A percentile compares a stretch with the other conserved stretches of the same genome.
phyloP scores from a whole-genome alignment of 2,329 filamentous ascomycete species.

The Colletotrichum graminicola region DNA sequence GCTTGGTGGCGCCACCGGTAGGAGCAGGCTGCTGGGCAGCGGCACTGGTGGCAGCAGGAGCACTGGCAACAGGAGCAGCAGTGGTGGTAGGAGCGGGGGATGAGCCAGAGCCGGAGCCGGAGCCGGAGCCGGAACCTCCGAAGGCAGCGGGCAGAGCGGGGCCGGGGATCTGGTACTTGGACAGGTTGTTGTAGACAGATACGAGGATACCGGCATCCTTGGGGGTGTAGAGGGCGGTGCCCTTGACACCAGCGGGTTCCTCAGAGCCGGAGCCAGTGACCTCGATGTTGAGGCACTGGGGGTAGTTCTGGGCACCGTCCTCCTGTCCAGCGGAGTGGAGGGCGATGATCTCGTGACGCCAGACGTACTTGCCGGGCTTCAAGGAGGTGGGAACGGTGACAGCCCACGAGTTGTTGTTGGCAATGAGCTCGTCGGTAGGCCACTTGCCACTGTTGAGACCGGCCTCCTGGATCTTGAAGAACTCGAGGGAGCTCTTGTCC shows the following conservation, averaged over 20 bases:
- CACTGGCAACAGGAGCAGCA: constrained; percentile 45
- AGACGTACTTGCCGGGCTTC: constrained; percentile 65
- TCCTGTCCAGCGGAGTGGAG: constrained; percentile 60
- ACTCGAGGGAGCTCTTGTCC: constrained; percentile 64
- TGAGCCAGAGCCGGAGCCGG: constrained; percentile 44
- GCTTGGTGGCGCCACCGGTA: constrained; percentile 12
- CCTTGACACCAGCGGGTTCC: constrained; percentile 49
- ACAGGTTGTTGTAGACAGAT: constrained; percentile 50
- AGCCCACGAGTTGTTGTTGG: constrained; percentile 60
- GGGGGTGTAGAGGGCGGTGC: constrained; percentile 53
- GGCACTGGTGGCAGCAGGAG: constrained; percentile 38
- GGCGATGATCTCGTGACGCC: constrained; percentile 68
- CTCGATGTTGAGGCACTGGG: constrained; percentile 65
- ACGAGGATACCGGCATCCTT: constrained; percentile 52
- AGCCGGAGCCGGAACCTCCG: constrained; percentile 15
- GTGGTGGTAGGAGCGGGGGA: constrained; percentile 45
- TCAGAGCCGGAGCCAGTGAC: constrained; percentile 56
- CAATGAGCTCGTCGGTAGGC: constrained; percentile 66
- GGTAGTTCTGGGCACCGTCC: constrained; percentile 62
- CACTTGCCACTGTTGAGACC: constrained; percentile 66
- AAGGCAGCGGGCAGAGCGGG: constrained; percentile 42
- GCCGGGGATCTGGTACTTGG: constrained; percentile 51
- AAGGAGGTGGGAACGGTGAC: constrained; percentile 61
- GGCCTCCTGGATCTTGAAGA: constrained; percentile 70
- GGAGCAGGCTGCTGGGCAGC: constrained; percentile 14